A percentile compares a stretch with the other conserved stretches of the same genome.
Evolutionary conservation across 2,329 filamentous ascomycete genomes (phyloP).

Genomic region (Hypoxylon rubiginosum): DNA sequence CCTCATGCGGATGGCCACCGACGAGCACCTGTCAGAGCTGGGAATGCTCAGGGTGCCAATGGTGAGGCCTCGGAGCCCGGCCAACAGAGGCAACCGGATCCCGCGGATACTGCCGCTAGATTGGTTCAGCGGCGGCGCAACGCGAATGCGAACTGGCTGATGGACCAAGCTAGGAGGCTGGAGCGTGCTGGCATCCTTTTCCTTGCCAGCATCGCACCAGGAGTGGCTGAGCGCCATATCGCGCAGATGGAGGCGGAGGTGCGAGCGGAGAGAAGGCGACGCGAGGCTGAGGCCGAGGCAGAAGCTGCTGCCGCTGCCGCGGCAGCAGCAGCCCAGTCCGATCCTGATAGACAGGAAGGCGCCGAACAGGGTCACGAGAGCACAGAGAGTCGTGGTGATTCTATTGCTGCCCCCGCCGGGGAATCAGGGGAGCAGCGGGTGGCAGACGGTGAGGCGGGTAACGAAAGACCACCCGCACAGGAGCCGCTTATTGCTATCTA

Average conservation of each 20-base stretch:
- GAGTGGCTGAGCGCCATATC: constrained; percentile 75
- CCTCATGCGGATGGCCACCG: constrained; percentile 61
- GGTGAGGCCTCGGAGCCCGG: constrained; percentile 47
- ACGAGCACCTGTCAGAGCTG: constrained; percentile 46
- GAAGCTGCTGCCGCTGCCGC: constrained; percentile 55
- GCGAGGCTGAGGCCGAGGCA: constrained; percentile 59
- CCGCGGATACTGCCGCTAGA: constrained; percentile 66
- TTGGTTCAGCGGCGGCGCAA: constrained; percentile 63
- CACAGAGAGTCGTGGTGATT: constrained; percentile 7
- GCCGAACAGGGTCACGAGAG: constrained; percentile 15
- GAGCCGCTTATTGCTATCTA: constrained; percentile 35
- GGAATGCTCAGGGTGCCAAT: constrained; percentile 49
- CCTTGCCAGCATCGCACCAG: constrained; percentile 74
- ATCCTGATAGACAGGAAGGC: constrained; percentile 21
- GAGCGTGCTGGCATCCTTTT: constrained; percentile 74
- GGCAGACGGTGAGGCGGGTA: constrained; percentile 9
- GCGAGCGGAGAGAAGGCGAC: constrained; percentile 59
- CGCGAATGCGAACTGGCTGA: constrained; percentile 63
- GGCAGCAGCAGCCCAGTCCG: neutral
- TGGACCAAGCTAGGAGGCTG: constrained; percentile 64
- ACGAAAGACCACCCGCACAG: constrained; percentile 22
- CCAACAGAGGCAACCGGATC: constrained; percentile 53
- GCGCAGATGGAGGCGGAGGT: constrained; percentile 68
- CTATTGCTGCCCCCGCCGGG: neutral
- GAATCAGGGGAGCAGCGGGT: constrained; percentile 9